phyloP scores from a whole-genome alignment of 352 stramenopile species.

The Globisporangium abappressorium region DNA sequence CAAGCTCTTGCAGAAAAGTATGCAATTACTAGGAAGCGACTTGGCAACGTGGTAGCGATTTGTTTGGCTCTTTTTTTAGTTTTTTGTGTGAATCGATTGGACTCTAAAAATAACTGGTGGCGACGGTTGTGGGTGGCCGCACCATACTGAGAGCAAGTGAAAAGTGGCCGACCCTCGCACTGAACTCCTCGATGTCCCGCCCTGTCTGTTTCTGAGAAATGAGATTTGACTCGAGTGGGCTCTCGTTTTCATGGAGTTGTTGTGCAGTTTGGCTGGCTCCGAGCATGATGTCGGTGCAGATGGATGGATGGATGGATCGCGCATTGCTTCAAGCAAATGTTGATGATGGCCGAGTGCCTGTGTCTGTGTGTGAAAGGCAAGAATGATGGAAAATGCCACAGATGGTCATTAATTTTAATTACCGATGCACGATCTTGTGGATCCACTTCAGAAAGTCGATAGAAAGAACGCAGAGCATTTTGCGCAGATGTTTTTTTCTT shows the following conservation, averaged over 20 bases:
- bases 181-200: background rate
- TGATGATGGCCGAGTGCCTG: background rate
- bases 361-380: background rate
- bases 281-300: background rate
- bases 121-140: background rate
- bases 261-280: background rate
- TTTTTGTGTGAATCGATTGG: background rate
- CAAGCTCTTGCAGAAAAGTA: background rate
- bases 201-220: slow-evolving; percentile 5
- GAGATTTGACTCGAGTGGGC: background rate
- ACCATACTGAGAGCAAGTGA: background rate
- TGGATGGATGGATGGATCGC: background rate
- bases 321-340: background rate
- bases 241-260: background rate
- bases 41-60: background rate
- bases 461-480: background rate
- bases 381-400: background rate
- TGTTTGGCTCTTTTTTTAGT: background rate
- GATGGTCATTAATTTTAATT: slow-evolving; percentile 1
- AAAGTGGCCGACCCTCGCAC: background rate
- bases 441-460: background rate
- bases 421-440: background rate
- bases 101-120: background rate
- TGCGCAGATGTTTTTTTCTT: background rate
- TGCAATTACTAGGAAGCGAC: background rate